Evolutionary conservation across 108 stramenopile species (phyloP), one percentile per base, ranked within the genome.

Genomic region (Cyclotella choctawhatcheeana): DNA sequence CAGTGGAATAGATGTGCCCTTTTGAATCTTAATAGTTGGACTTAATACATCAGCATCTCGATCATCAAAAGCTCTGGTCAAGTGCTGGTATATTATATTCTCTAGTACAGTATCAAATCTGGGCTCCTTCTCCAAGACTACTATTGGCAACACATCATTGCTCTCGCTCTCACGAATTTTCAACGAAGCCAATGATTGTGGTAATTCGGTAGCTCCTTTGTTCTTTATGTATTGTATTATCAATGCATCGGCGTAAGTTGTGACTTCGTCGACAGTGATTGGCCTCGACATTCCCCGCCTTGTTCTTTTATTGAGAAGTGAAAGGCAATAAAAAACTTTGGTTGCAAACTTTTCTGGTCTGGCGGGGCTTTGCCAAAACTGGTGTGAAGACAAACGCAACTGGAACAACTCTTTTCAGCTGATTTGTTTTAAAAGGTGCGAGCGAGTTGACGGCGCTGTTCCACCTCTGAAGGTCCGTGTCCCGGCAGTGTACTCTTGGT

Each of bases 71-170:
- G 62, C 62, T 24, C 44, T 35, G 18, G 25, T 6, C 5, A 64
- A 30, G 27, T 64, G 62, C 18, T 35, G 37, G n/a, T 64, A 64
- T 22, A 64, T 64, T 18, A 64, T 64, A 13, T 33, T 26, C 62
- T 64, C 62, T 22, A 64, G 25, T 45, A 45, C 62, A 12, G 62
- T 64, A 44, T 64, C 62, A 17, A 64, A 64, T 12, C 27, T 30
- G 25, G 24, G 29, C 24, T 55, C 54, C 27, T 27, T 55, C 4
- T 16, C 26, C 26, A 55, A 5, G 12, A 6, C 37, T 12, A 55
- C 6, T 26, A 16, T 27, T 55, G 26, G 26, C 21, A 27, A 8
- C 8, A 30, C 17, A 4, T 55, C 33, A 60, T 20, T 60, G 34
- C 34, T 21, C 16, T 37, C 29, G 59, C 37, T n/a, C 4, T n/a